Percentiles rank a stretch among this genome's conserved stretches.
These are phyloP conservation scores for Scutellaria minor DNA, from an alignment of 257 asterid genomes.

Conservation along the genomic window DNA sequence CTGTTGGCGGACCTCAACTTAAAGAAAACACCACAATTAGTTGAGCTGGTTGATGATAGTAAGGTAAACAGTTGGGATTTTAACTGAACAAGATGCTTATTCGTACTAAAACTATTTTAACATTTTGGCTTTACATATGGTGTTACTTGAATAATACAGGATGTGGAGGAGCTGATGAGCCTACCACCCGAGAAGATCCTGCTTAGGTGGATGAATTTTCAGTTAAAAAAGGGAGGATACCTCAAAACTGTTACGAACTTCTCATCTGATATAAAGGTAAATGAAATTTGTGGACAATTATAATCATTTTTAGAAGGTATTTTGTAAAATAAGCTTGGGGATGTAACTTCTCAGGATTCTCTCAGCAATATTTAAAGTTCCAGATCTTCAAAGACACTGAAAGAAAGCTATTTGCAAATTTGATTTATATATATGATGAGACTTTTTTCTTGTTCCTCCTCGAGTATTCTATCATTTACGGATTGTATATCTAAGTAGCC, in stretches of 20 bases:
- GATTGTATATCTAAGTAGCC: constrained; percentile 16
- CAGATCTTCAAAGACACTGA: too few relatives aligned
- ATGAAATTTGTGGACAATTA: constrained; percentile 10
- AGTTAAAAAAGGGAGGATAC: constrained; percentile 82
- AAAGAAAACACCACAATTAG: constrained; percentile 90
- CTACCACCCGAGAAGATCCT: constrained; percentile 92
- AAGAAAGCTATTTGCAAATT: too few relatives aligned
- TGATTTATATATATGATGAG: not conserved
- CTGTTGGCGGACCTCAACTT: constrained; percentile 92
- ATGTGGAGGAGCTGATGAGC: constrained; percentile 95
- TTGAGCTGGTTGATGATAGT: constrained; percentile 90
- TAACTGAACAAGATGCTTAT: constrained; percentile 6
- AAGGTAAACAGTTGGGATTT: constrained; percentile 57
- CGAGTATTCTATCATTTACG: constrained; percentile 19
- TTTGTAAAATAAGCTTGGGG: not conserved
- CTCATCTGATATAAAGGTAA: constrained; percentile 96
- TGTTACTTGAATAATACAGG: constrained; percentile 54
- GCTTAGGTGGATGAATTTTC: constrained; percentile 99
- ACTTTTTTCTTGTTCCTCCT: not conserved
- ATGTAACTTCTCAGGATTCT: constrained; percentile 9
- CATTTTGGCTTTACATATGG: constrained; percentile 17
- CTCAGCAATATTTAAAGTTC: too few relatives aligned
- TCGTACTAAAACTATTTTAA: constrained; percentile 4
- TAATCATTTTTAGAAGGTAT: not conserved
- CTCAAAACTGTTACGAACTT: constrained; percentile 81